phyloP scores from a whole-genome alignment of 2,329 filamentous ascomycete genomes.

The Hymenoscyphus salicellus region DNA sequence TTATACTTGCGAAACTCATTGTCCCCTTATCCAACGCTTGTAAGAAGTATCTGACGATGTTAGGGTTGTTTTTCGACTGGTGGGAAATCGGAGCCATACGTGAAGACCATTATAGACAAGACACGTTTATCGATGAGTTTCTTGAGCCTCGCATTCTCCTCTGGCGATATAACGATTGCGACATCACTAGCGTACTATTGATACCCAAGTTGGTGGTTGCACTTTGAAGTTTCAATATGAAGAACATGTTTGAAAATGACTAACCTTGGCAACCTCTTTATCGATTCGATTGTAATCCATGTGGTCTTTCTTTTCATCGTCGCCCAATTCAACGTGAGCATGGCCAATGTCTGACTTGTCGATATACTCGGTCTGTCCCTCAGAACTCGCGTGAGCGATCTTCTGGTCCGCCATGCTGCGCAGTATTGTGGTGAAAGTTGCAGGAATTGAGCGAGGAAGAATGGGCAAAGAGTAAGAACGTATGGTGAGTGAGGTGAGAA shows the following conservation, averaged over 20 bases:
- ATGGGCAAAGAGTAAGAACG: background rate
- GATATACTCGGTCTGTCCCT: background rate
- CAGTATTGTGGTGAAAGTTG: background rate
- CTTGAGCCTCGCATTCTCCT: constrained; percentile 57
- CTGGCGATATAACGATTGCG: constrained; percentile 54
- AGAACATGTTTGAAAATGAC: background rate
- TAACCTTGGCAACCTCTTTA: constrained; percentile 60
- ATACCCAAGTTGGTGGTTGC: background rate
- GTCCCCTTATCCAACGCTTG: constrained; percentile 39
- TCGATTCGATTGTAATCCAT: constrained; percentile 61
- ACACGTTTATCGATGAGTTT: constrained; percentile 65
- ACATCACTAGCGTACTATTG: constrained; percentile 53
- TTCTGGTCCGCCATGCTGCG: constrained; percentile 12
- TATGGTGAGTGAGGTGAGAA: background rate
- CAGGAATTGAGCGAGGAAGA: background rate
- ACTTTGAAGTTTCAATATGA: background rate
- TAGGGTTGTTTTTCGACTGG: background rate
- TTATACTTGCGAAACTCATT: constrained; percentile 31
- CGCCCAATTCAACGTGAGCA: constrained; percentile 25
- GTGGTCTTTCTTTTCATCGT: constrained; percentile 40
- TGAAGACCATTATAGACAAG: constrained; percentile 65
- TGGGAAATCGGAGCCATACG: constrained; percentile 16
- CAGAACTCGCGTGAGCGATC: constrained; percentile 1
- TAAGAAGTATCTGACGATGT: constrained; percentile 40
- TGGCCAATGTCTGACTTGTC: constrained; percentile 8